Evolutionary conservation across 2,329 filamentous ascomycete genomes (phyloP), one percentile per base, ranked within the genome.

Genomic region (Fusarium sp.): DNA sequence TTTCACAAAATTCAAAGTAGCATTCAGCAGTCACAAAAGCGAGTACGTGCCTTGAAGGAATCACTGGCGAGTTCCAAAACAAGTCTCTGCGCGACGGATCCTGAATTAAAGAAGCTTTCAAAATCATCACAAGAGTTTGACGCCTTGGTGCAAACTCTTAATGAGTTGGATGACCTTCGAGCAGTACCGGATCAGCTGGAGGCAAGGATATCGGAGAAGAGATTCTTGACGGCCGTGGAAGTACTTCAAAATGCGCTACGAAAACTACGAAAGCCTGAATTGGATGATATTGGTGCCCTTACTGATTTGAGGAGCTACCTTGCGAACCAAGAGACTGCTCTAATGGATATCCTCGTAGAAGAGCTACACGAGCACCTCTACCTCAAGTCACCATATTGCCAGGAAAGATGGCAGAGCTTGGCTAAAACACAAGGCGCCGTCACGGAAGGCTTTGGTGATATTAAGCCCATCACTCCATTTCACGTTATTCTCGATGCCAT

Each of bases 1-100:
- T 99, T 98, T 79, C 97, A 99, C 85, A 98, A 97, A 82, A 99
- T 99, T 69, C 96, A 99, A 81, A 90, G 91, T 57, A 97, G 94
- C 82, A 96, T 99, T 73, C 93, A 95, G 77, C 87, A 90, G 55
- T 97, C 94, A 20, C 96, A 99, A 82, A 91, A 91, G 77, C 91
- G 94, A 67, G 94, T 99, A 59, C 90, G 95, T 65, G 86, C 87
- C 17, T 85, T 99, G 70, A 96, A 95, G 80, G 90, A 94, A 63
- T 94, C 94, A n/a, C 85, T 99, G 63, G 88, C 91, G 18, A 88
- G 90, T 59, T 92, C 95, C 47, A 97, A 97, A 81, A 86, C 88
- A 8, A 95, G 92, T 74, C 88, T 99, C 50, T 92, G 94, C 68
- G 91, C 91, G 5, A 94, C 94, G 10, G 95, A 97, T 75, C 94